phyloP scores from a whole-genome alignment of 768 basidiomycete genomes.

The Baorangia bicolor region DNA sequence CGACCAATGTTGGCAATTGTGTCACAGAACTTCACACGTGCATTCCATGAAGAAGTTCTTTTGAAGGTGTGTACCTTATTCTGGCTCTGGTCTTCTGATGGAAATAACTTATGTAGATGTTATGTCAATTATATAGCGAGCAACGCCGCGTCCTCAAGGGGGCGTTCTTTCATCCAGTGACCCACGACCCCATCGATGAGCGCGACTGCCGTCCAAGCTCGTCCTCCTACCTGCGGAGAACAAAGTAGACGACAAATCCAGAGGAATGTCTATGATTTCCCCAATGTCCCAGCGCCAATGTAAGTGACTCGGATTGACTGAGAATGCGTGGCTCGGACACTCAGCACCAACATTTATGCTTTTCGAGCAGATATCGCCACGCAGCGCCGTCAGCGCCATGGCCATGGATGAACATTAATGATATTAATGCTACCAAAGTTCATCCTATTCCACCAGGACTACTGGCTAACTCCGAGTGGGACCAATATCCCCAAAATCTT shows the following conservation, averaged over 20 bases:
- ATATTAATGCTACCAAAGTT: conserved; percentile 11
- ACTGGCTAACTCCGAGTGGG: conserved; percentile 23
- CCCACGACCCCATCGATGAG: conserved; percentile 6
- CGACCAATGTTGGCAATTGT: too few relatives aligned
- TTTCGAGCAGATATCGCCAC: conserved; percentile 29
- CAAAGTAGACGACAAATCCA: not conserved
- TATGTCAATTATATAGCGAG: not conserved
- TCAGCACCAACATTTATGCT: not conserved
- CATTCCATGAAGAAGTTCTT: conserved; percentile 15
- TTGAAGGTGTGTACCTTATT: conserved; percentile 5
- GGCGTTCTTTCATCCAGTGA: not conserved
- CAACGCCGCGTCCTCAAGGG: not conserved
- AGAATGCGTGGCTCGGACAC: not conserved
- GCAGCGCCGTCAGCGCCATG: conserved; percentile 40
- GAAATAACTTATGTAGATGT: not conserved
- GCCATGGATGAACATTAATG: conserved; percentile 38
- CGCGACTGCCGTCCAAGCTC: not conserved
- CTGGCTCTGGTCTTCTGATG: conserved; percentile 14
- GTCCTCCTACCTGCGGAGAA: not conserved
- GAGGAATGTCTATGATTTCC: not conserved
- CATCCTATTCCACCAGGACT: not conserved
- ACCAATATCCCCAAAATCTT: conserved; percentile 46
- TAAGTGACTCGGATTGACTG: conserved; percentile 13
- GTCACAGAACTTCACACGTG: not conserved
- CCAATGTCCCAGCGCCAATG: conserved; percentile 22